A percentile compares a stretch with the other conserved stretches of the same genome.
phyloP scores from a whole-genome alignment of 2,329 filamentous ascomycete species.

The Aaosphaeria pasadenensis region DNA sequence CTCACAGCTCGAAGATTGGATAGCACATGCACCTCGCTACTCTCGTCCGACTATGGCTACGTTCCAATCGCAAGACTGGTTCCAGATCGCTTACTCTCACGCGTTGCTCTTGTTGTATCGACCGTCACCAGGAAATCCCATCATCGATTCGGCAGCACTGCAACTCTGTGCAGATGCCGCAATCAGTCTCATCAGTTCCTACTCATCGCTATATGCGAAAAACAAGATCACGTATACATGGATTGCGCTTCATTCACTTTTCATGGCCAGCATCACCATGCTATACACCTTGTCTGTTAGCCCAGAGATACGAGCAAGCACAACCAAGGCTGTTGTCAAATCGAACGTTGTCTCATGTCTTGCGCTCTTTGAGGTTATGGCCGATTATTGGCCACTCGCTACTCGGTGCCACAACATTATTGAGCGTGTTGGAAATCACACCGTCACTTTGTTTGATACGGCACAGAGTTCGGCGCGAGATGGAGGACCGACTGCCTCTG shows the following conservation, averaged over 20 bases:
- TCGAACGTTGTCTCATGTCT: not conserved
- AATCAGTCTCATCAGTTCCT: not conserved
- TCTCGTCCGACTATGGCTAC: not conserved
- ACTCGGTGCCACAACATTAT: conserved; percentile 1
- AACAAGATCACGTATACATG: conserved; percentile 1
- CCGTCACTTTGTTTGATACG: not conserved
- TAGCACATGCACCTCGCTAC: not conserved
- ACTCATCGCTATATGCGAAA: not conserved
- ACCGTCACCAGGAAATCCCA: not conserved
- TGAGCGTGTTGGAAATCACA: not conserved
- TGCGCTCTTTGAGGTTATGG: conserved; percentile 1
- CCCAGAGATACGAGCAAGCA: not conserved
- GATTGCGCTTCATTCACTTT: not conserved
- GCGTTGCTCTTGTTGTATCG: not conserved
- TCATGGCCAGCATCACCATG: conserved; percentile 1
- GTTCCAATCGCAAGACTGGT: not conserved
- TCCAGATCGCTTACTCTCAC: conserved; percentile 1
- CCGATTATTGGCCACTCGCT: conserved; percentile 1
- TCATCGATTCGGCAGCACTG: not conserved
- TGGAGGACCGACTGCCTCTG: not conserved
- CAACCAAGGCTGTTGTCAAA: not conserved
- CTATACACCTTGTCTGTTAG: not conserved
- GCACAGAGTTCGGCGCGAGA: not conserved
- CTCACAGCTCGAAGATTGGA: not conserved
- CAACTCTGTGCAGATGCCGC: not conserved